phyloP scores from a whole-genome alignment of 2,329 filamentous ascomycete species.

The Fusarium proliferatum region DNA sequence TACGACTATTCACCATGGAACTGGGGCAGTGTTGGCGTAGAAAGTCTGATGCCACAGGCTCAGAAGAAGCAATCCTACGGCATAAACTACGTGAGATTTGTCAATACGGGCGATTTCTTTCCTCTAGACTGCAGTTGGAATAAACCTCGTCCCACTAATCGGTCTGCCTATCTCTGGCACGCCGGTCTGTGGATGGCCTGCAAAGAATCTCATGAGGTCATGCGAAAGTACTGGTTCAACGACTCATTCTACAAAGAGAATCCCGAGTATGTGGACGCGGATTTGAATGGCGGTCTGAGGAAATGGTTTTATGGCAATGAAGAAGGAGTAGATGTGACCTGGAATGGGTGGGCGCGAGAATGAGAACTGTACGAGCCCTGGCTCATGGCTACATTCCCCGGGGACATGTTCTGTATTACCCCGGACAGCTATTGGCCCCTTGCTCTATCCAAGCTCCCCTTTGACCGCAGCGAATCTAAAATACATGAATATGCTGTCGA shows the following conservation, averaged over 20 bases:
- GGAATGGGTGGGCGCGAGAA: accelerated
- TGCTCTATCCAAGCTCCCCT: neutral
- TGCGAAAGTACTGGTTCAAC: neutral
- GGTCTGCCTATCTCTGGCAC: neutral
- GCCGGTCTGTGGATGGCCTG: neutral
- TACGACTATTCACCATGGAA: accelerated
- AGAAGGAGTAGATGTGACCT: neutral
- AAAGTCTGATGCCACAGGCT: neutral
- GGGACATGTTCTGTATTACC: neutral
- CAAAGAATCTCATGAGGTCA: neutral
- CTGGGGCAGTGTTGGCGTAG: neutral
- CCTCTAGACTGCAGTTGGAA: neutral
- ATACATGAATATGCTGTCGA: neutral
- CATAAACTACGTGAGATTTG: neutral
- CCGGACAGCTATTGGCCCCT: neutral
- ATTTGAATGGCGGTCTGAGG: neutral
- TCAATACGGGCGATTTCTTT: neutral
- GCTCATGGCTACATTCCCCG: neutral
- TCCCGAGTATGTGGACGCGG: neutral
- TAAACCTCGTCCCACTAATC: neutral
- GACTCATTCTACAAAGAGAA: no score
- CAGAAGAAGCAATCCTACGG: neutral
- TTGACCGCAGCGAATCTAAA: no score
- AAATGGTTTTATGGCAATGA: neutral
- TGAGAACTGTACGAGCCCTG: neutral